A percentile compares a stretch with the other conserved stretches of the same genome.
Conservation (phyloP, 148 eudicot genomes). For the Cornus florida region DNA sequence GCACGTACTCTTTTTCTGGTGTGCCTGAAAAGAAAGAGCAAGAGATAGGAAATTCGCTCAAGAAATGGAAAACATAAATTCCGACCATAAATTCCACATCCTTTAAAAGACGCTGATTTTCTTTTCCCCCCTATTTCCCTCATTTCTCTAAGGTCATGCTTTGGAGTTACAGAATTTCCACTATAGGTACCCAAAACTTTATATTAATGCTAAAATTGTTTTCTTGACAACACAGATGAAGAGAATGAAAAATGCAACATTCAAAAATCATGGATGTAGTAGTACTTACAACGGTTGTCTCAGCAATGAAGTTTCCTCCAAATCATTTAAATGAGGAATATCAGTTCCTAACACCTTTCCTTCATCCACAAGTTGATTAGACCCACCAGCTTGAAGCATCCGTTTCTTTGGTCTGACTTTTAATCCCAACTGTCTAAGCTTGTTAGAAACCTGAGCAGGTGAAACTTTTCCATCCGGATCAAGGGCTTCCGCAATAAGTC, state of each 20-base stretch:
- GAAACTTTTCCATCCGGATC: conserved; percentile 58
- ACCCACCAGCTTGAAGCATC: conserved; percentile 23
- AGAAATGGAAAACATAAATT: neutral
- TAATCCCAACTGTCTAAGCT: conserved; percentile 63
- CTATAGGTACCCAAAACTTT: neutral
- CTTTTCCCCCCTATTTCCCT: too few relatives aligned
- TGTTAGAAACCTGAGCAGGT: conserved; percentile 54
- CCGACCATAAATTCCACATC: neutral
- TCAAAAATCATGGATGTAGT: neutral
- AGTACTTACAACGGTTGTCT: conserved; percentile 54
- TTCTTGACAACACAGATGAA: neutral
- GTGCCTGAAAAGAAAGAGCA: conserved; percentile 37
- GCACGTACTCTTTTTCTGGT: conserved; percentile 75
- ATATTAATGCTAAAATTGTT: neutral
- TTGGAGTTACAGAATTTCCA: neutral
- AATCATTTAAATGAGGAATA: conserved; percentile 18
- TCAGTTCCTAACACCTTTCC: conserved; percentile 11
- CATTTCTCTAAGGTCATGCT: neutral
- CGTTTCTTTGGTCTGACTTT: conserved; percentile 44
- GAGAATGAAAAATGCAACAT: neutral
- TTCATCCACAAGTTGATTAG: conserved; percentile 26
- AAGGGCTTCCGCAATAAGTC: conserved; percentile 65
- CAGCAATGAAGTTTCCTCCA: conserved; percentile 31
- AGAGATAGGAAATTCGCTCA: neutral
- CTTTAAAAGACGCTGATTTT: neutral